These are phyloP conservation scores for Linderina pennispora DNA, from an alignment of 192 early-diverging fungal genomes.

Conservation along the genomic window DNA sequence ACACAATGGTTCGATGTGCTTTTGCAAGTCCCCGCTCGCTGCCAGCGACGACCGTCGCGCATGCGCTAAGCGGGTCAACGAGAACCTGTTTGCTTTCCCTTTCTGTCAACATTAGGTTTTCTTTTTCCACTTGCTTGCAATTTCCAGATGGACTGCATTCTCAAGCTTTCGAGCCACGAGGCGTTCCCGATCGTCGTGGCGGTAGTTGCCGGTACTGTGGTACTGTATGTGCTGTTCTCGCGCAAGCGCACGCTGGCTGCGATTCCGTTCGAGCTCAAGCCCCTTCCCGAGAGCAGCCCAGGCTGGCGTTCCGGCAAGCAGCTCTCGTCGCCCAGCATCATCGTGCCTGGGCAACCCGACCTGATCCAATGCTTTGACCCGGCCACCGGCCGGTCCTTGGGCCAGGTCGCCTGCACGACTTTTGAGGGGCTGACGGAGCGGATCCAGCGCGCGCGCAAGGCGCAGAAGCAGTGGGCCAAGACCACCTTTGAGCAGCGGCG, in stretches of 20 bases:
- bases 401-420: conserved; percentile 52
- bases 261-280: conserved; percentile 33
- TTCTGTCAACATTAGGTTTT: too few species aligned
- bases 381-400: conserved; percentile 70
- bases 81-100: too few species aligned
- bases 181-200: conserved; percentile 17
- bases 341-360: conserved; percentile 11
- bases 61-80: too few species aligned
- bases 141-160: conserved; percentile 7
- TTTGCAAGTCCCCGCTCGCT: too few species aligned
- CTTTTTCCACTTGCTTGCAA: not conserved
- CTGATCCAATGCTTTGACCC: conserved; percentile 81
- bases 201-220: conserved; percentile 9
- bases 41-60: too few species aligned
- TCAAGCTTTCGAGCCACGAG: conserved; percentile 8
- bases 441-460: conserved; percentile 50
- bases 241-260: conserved; percentile 7
- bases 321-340: conserved; percentile 21
- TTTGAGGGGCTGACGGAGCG: conserved; percentile 52
- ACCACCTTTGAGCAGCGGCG: conserved; percentile 69
- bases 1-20: too few species aligned
- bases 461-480: conserved; percentile 63
- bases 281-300: conserved; percentile 30
- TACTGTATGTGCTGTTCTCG: conserved; percentile 17
- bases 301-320: conserved; percentile 23